phyloP scores from a whole-genome alignment of 2,329 filamentous ascomycete species.

The Cercospora berteroae region DNA sequence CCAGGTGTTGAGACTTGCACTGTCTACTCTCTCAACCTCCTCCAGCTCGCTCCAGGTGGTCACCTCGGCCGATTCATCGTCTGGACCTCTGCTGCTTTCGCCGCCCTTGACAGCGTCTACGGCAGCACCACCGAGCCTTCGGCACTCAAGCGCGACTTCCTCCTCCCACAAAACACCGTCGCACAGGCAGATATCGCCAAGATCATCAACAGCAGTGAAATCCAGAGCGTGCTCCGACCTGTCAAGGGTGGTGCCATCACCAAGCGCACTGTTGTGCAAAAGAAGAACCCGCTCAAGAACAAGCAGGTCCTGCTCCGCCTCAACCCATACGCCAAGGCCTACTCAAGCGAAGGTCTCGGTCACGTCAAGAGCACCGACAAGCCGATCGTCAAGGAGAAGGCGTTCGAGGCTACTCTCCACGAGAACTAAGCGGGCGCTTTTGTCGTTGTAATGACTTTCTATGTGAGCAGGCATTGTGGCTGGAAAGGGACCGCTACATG shows the following conservation, averaged over 20 bases:
- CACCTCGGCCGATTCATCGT: constrained; percentile 98
- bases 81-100: constrained; percentile 97
- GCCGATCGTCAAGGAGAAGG: constrained; percentile 54
- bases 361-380: constrained; percentile 65
- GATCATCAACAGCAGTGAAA: constrained; percentile 98
- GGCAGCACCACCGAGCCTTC: constrained; percentile 86
- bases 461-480: constrained; percentile 25
- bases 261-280: constrained; percentile 89
- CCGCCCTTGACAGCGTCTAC: constrained; percentile 95
- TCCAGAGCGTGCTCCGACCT: constrained; percentile 90
- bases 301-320: constrained; percentile 97
- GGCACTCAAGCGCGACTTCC: constrained; percentile 97
- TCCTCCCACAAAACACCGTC: constrained; percentile 88
- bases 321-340: constrained; percentile 94
- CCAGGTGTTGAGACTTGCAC: constrained; percentile 95
- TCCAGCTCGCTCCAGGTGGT: constrained; percentile 97
- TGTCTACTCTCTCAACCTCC: constrained; percentile 93
- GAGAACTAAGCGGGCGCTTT: constrained; percentile 46
- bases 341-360: constrained; percentile 81
- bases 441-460: constrained; percentile 22
- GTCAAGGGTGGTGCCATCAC: constrained; percentile 86
- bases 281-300: constrained; percentile 99
- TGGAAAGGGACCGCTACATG: constrained; percentile 24
- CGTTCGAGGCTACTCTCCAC: constrained; percentile 51
- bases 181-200: constrained; percentile 92